A percentile compares a stretch with the other conserved stretches of the same genome.
Conservation (phyloP, 805 yeast species). For the Candida morakotiae region DNA sequence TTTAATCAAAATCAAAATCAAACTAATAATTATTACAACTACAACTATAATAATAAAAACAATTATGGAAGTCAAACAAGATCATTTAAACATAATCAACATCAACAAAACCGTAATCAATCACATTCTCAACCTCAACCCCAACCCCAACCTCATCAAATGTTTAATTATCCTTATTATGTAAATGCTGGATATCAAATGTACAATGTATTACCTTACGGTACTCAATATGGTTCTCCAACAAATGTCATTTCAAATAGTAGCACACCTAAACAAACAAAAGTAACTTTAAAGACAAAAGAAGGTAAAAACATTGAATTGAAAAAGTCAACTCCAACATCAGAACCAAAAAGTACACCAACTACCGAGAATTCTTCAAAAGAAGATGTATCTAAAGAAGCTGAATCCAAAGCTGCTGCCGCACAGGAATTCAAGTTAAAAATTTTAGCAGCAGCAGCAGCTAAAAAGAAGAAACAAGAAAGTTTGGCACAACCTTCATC, state of each 20-base stretch:
- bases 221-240: constrained; percentile 10
- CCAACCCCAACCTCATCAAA: constrained; percentile 9
- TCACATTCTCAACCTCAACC: constrained; percentile 9
- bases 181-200: constrained; percentile 17
- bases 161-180: constrained; percentile 6
- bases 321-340: constrained; percentile 35
- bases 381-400: constrained; percentile 4
- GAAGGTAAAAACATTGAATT: constrained; percentile 40
- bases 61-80: constrained; percentile 5
- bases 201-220: too few relatives aligned
- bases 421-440: constrained; percentile 38
- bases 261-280: constrained; percentile 12
- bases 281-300: constrained; percentile 37
- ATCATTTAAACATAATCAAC: constrained; percentile 7
- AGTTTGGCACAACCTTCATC: neutral
- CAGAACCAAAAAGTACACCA: constrained; percentile 12
- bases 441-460: constrained; percentile 23
- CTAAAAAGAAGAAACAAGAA: constrained; percentile 8
- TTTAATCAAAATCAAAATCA: constrained; percentile 6
- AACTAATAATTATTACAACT: constrained; percentile 5
- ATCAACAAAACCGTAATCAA: constrained; percentile 11
- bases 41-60: constrained; percentile 5
- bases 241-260: constrained; percentile 5
- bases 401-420: constrained; percentile 14
- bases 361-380: constrained; percentile 10